Evolutionary conservation across 2,329 filamentous ascomycete species (phyloP), one percentile per base, ranked within the genome.

Genomic region (Karstenula rhodostoma): DNA sequence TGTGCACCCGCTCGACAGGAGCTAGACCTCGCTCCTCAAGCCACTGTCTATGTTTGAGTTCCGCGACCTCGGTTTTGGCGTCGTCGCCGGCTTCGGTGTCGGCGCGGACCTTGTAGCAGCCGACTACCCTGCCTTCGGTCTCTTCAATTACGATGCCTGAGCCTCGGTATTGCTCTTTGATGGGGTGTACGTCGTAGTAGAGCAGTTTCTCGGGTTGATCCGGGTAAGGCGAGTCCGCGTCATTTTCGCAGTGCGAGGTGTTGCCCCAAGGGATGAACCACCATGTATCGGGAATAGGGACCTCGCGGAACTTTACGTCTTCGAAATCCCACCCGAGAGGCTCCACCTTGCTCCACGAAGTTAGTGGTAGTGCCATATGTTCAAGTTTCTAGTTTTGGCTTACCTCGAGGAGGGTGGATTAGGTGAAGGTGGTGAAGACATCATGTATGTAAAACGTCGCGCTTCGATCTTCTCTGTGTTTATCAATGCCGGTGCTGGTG

Each of bases 271-370:
- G 50, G 10, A 58, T 23, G 33, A 58, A 58, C 42, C 57, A 54
- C 49, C 40, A 58, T 29, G 22, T 29, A 2, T 33, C 37, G 6
- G 48, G 40, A 22, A 58, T 42, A 3, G 49, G 42, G 4, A 37
- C 42, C 23, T 42, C 33, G 7, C 49, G 19, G 33, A 44, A 35
- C 9, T 22, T 15, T 5, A 58, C n/a, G 32, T 54, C 32, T 43
- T 48, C 33, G 19, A 58, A 58, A 33, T 54, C 23, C 57, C 57
- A 58, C 12, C 57, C 49, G 49, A 54, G 32, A 17, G 57, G 57
- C 32, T 58, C 57, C n/a, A 15, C 6, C 23, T 49, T 51, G 1
- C 48, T 51, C 10, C 32, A 15, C 6, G 4, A 1, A 3, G 8
- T 51, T 25, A 51, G 48, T 2, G 7, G 4, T 5, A 4, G 13